These are phyloP conservation scores for Caryopteris hybrid DNA, from an alignment of 305 asterid genomes.

Conservation along the genomic window DNA sequence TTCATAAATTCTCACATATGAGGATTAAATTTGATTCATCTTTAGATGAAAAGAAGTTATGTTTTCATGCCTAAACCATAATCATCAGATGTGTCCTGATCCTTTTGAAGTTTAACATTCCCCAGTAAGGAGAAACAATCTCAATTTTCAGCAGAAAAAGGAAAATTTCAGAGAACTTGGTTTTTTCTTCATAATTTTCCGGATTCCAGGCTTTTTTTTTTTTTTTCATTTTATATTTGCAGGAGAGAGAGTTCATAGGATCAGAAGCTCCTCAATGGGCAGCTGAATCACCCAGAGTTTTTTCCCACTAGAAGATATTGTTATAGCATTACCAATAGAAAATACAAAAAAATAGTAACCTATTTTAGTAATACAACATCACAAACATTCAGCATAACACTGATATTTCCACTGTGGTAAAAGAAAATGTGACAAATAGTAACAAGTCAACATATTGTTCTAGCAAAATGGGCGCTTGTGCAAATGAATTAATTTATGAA, in stretches of 20 bases:
- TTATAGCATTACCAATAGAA: not conserved
- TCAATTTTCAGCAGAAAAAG: conserved; percentile 1
- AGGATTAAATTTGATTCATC: not conserved
- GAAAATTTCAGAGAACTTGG: not conserved
- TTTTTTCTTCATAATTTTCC: not conserved
- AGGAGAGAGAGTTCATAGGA: not conserved
- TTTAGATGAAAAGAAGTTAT: not conserved
- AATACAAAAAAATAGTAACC: not conserved
- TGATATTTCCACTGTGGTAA: not conserved
- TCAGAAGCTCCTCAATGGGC: not conserved
- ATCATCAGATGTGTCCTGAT: conserved; percentile 4
- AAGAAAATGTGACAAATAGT: conserved; percentile 8
- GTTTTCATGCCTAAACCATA: not conserved
- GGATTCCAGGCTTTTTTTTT: not conserved
- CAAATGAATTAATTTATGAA: conserved; percentile 3
- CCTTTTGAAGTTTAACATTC: not conserved
- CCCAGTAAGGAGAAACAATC: not conserved
- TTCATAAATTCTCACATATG: not conserved
- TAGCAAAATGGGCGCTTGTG: conserved; percentile 10
- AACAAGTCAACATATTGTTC: conserved; percentile 14
- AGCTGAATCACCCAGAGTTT: not conserved
- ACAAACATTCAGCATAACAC: not conserved
- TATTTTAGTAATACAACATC: conserved; percentile 3
- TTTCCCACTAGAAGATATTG: not conserved
- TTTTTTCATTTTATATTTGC: not conserved